Evolutionary conservation across 306 rosid species (phyloP).

Genomic region (Vicia faba): DNA sequence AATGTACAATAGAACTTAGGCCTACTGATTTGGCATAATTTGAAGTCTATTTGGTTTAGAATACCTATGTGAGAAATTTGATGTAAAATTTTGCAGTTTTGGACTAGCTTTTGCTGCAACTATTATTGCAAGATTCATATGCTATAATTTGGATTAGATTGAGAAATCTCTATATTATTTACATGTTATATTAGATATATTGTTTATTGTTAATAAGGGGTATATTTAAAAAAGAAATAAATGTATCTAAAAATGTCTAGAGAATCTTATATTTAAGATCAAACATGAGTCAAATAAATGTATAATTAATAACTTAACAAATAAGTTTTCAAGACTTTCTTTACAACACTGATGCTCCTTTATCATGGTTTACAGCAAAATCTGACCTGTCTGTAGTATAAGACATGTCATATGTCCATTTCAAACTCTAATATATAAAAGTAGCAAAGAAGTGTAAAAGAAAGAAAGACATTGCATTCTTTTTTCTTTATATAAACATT

Average conservation of each 20-base stretch:
- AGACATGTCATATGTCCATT: conserved; percentile 1
- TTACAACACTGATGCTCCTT: conserved; percentile 26
- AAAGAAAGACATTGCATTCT: neutral
- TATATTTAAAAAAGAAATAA: too few relatives aligned
- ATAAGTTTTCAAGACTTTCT: conserved; percentile 19
- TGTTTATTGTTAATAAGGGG: neutral
- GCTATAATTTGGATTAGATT: neutral
- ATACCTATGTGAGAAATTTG: neutral
- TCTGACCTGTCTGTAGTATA: conserved; percentile 18
- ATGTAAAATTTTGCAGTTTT: neutral
- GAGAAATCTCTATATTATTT: neutral
- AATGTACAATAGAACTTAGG: neutral
- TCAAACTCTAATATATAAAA: neutral
- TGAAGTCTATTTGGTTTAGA: neutral
- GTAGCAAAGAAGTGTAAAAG: neutral
- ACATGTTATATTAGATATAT: neutral
- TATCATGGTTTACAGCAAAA: conserved; percentile 8
- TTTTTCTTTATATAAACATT: conserved; percentile 3
- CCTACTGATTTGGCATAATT: neutral
- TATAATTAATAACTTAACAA: conserved; percentile 3
- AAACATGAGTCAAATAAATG: too few relatives aligned
- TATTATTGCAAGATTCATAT: neutral
- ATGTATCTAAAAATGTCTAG: too few relatives aligned
- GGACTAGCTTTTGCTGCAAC: neutral
- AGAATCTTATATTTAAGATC: too few relatives aligned